A percentile compares a stretch with the other conserved stretches of the same genome.
These are phyloP conservation scores for Salvia rosmarinus DNA, from an alignment of 257 asterid species.

Conservation along the genomic window DNA sequence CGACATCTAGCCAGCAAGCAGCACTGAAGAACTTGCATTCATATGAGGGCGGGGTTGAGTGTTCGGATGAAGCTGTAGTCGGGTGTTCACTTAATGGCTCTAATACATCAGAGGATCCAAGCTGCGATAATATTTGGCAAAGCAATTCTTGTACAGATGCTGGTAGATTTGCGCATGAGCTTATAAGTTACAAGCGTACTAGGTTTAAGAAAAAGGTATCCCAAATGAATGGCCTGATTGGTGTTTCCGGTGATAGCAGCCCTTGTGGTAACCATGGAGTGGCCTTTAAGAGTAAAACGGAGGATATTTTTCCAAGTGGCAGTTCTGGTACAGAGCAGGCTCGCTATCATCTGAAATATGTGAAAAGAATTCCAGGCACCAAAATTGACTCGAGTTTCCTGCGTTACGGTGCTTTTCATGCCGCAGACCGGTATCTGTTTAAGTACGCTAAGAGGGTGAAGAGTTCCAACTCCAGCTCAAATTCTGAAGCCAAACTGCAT, in stretches of 20 bases:
- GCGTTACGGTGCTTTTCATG: constrained; percentile 20
- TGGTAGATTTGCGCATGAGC: constrained; percentile 33
- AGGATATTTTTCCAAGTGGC: constrained; percentile 37
- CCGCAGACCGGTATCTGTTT: constrained; percentile 34
- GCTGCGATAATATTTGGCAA: constrained; percentile 14
- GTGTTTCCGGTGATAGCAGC: constrained; percentile 36
- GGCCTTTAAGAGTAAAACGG: constrained; percentile 31
- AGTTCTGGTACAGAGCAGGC: constrained; percentile 36
- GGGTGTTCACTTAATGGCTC: constrained; percentile 20
- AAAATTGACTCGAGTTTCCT: constrained; percentile 30
- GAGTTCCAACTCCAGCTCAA: constrained; percentile 37
- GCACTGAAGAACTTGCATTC: constrained; percentile 23
- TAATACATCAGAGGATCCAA: constrained; percentile 33
- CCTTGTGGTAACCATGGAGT: constrained; percentile 31
- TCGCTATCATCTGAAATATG: constrained; percentile 54
- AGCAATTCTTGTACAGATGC: constrained; percentile 14
- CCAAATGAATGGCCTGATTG: constrained; percentile 36
- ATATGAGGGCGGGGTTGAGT: constrained; percentile 23
- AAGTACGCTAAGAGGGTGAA: constrained; percentile 49
- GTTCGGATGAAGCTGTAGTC: constrained; percentile 23
- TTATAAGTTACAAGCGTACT: constrained; percentile 42
- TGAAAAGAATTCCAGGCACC: constrained; percentile 43
- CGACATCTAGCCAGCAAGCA: constrained; percentile 27
- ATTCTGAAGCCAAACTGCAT: constrained; percentile 29
- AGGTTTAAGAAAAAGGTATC: constrained; percentile 45